These are phyloP conservation scores for Talaromyces sp. DNA, from an alignment of 2,329 filamentous ascomycete genomes.

Conservation along the genomic window DNA sequence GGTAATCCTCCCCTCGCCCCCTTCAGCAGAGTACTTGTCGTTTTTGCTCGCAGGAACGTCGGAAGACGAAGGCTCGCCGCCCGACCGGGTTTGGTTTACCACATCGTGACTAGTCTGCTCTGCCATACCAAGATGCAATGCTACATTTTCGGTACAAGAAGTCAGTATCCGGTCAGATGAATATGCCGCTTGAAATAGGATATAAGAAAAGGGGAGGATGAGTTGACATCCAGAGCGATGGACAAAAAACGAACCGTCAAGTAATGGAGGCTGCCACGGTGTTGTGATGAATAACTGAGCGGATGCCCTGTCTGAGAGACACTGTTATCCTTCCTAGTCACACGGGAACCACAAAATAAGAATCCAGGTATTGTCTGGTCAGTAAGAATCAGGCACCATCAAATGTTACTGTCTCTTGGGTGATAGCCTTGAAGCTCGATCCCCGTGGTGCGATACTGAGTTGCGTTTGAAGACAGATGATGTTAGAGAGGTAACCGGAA, in stretches of 20 bases:
- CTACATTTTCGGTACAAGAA: conserved; percentile 29
- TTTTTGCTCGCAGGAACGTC: conserved; percentile 62
- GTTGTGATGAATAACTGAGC: conserved; percentile 29
- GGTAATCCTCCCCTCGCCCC: conserved; percentile 43
- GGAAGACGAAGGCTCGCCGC: conserved; percentile 60
- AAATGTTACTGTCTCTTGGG: conserved; percentile 19
- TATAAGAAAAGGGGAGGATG: neutral
- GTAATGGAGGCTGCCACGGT: conserved; percentile 42
- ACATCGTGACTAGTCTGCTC: conserved; percentile 67
- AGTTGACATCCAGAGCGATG: neutral
- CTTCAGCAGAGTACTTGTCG: conserved; percentile 52
- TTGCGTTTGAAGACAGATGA: conserved; percentile 30
- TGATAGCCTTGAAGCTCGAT: conserved; percentile 19
- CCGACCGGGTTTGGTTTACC: conserved; percentile 67
- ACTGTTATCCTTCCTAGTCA: conserved; percentile 11
- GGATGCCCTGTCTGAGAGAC: conserved; percentile 10
- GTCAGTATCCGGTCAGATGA: neutral
- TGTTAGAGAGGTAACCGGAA: conserved; percentile 30
- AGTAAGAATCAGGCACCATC: conserved; percentile 20
- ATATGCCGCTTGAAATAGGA: neutral
- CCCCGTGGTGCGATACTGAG: conserved; percentile 25
- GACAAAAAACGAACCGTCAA: conserved; percentile 42
- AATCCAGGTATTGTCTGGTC: conserved; percentile 6
- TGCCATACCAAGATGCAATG: conserved; percentile 65
- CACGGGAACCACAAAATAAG: conserved; percentile 6